Evolutionary conservation across 495 filamentous ascomycete species (phyloP), one percentile per base, ranked within the genome.

Genomic region (Schizothecium vesticola): DNA sequence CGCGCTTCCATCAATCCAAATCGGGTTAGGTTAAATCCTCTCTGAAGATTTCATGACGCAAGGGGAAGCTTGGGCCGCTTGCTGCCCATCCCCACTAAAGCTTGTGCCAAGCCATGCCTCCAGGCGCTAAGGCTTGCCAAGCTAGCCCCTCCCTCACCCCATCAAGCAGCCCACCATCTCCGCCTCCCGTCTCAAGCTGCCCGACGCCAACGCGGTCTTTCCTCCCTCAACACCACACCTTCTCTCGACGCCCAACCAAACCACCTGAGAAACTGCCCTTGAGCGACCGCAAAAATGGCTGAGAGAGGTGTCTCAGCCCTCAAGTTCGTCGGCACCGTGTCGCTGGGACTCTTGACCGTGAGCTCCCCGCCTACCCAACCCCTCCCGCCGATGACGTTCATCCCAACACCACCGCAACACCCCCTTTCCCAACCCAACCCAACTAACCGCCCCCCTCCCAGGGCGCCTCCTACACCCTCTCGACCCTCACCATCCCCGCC

Each of bases 291-390:
- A 72, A 82, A 69, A 70, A 95, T 96, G 92, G 83, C 89, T 65
- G 84, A 86, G 68, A 83, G 81, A 65, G 86, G 85, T 73, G 82
- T 96, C 76, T 87, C 91, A 56, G 79, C 90, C 76, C 85, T 88
- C 78, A 97, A 97, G 79, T 97, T 97, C 78, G 89, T 96, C 67
- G 93, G 93, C 72, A 93, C 92, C 26, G 86, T 96, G 66, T 92
- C 89, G 62, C 84, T 97, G 31, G 93, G 93, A 67, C 85, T 97
- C 23, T 78, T 96, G 76, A 97, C 93, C 26, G 92, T 96, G 87
- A 73, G 29, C 26, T 36, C 43, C 57, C 33, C 58, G 28, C 43
- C 33, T 12, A 5, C 11, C 26, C 36, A 28, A 22, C 66, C 58
- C 59, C 60, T 65, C 63, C 12, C 13, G 28, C 24, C 24, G 21